Conservation (phyloP, 371 early-diverging fungal genomes). For the Mucor piriformis region DNA sequence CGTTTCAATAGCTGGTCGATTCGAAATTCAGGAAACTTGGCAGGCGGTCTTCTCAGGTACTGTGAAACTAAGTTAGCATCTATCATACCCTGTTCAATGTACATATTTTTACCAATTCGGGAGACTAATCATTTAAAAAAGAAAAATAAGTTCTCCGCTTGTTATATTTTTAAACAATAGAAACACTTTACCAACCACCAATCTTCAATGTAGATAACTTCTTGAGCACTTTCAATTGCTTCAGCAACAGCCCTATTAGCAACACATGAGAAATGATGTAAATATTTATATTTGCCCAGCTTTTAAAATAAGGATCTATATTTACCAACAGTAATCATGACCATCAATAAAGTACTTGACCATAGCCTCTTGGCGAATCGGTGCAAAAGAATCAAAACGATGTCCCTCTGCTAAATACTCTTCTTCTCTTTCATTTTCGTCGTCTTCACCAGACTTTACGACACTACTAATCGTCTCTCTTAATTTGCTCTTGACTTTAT, state of each 20-base stretch:
- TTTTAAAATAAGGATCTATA: neutral
- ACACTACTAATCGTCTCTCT: constrained; percentile 23
- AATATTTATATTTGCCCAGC: neutral
- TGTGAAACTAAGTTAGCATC: constrained; percentile 21
- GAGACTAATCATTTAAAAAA: constrained; percentile 31
- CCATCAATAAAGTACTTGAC: constrained; percentile 86
- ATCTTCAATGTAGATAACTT: constrained; percentile 83
- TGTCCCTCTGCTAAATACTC: constrained; percentile 49
- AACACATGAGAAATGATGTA: neutral
- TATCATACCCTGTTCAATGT: too few relatives aligned
- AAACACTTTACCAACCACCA: constrained; percentile 83
- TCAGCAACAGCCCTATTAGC: constrained; percentile 72
- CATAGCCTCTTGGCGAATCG: constrained; percentile 67
- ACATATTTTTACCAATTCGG: constrained; percentile 56
- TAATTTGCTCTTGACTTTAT: constrained; percentile 33
- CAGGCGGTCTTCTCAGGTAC: constrained; percentile 80
- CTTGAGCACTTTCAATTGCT: constrained; percentile 74
- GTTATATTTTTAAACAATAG: neutral
- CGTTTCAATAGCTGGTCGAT: constrained; percentile 80
- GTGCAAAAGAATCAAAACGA: constrained; percentile 81
- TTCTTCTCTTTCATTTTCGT: constrained; percentile 45
- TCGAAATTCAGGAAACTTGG: constrained; percentile 73
- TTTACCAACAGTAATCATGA: constrained; percentile 69
- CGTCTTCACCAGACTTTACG: constrained; percentile 2
- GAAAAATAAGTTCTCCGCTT: neutral